A percentile compares a stretch with the other conserved stretches of the same genome.
Evolutionary conservation across 495 filamentous ascomycete species (phyloP).

Genomic region (Parathielavia hyrcaniae): DNA sequence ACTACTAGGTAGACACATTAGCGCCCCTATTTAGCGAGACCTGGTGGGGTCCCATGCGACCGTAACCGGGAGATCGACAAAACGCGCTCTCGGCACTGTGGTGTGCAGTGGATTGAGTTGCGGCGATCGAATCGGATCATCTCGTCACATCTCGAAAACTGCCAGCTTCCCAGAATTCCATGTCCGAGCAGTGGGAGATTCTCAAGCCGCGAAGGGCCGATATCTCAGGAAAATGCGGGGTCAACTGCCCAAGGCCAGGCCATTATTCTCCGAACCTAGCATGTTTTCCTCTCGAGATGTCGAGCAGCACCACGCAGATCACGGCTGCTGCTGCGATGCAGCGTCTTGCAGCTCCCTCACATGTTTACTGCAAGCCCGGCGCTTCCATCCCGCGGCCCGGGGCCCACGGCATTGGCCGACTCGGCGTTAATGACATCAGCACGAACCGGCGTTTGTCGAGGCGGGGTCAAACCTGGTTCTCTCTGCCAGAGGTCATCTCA

Average conservation of each 20-base stretch:
- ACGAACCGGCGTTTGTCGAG: background rate
- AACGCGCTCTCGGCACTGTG: too few species aligned
- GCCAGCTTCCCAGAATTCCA: background rate
- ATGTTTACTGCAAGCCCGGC: background rate
- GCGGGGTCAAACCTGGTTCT: background rate
- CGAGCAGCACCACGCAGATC: background rate
- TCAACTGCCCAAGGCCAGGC: background rate
- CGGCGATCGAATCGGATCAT: background rate
- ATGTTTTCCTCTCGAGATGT: background rate
- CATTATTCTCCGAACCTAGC: background rate
- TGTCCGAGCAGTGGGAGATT: background rate
- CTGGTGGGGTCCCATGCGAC: constrained; percentile 3
- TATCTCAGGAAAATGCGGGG: background rate
- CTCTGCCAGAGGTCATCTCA: background rate
- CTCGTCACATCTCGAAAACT: background rate
- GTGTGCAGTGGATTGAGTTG: background rate
- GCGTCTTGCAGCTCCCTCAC: background rate
- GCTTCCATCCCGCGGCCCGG: background rate
- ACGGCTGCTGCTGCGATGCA: background rate
- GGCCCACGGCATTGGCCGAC: background rate
- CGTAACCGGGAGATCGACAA: background rate
- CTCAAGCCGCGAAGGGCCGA: background rate
- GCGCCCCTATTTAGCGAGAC: background rate
- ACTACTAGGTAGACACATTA: background rate
- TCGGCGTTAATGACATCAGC: background rate